Base-by-base conservation (phyloP, 768 basidiomycete genomes). In the Naganishia kalamii region DNA sequence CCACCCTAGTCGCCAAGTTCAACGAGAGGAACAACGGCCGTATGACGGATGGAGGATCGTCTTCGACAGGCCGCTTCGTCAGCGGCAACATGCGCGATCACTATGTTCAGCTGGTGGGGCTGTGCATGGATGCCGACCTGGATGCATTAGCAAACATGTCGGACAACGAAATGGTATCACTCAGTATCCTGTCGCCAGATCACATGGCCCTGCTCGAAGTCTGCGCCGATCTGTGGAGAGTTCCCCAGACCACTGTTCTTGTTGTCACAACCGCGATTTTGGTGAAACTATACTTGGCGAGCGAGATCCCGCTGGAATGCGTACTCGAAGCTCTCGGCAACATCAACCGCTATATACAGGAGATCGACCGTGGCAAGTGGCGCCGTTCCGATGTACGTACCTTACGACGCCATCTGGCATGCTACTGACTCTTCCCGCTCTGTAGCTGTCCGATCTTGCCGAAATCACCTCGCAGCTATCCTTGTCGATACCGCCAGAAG, bases 281-380 rank as follows among this genome's bases (percentile, higher is more conserved):
- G 60, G 87, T 86, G 68, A 85, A 87, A 54, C 86, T 92, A 74
- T 96, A 88, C 73, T 89, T 92, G 78, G 84, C 88, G 35, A 87
- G 88, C 68, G 87, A 92, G 68, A 90, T 98, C 5, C 96, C 96
- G 1, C 80, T 94, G 73, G 94, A 94, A 72, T 98, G 96, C 77
- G 85, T 98, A 60, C 88, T 88, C 0, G 96, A 97, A 77, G 94
- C 90, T 12, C 78, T 96, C 50, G 83, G 85, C 48, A 85, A 85
- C 63, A 83, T 94, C 21, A 79, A 82, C 21, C 88, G 88, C 74
- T 85, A 86, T 11, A 81, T 86, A 71, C 81, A 83, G 37, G 90
- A 93, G 67, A 83, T 82, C 33, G 85, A 87, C 8, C 73, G 89
- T 1, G 85, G 87, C 21, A 81, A 84, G 47, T 97, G 96, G 94